These are phyloP conservation scores for Phytopythium boreale DNA, from an alignment of 352 stramenopile genomes.

Conservation along the genomic window DNA sequence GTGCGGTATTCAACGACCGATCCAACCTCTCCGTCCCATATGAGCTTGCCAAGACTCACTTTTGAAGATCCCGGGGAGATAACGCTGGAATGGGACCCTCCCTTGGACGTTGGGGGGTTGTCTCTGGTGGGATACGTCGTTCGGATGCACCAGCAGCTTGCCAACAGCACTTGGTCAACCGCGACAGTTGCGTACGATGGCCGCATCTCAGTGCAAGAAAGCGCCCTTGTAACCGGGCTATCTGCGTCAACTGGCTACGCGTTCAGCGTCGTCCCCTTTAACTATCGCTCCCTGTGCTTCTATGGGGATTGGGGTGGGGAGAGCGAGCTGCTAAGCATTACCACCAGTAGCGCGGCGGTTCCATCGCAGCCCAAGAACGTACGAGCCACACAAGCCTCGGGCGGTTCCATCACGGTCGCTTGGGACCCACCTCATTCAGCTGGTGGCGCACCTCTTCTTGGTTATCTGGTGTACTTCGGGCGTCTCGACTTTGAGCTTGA, in stretches of 20 bases:
- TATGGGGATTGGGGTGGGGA: constrained; percentile 18
- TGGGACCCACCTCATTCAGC: constrained; percentile 47
- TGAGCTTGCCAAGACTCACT: constrained; percentile 21
- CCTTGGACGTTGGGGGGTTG: constrained; percentile 41
- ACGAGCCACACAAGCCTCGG: constrained; percentile 18
- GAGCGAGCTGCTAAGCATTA: constrained; percentile 33
- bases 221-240: constrained; percentile 27
- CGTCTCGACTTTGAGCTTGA: constrained; percentile 6
- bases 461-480: constrained; percentile 32
- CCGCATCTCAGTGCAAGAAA: constrained; percentile 14
- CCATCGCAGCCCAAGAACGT: constrained; percentile 45
- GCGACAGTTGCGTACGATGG: constrained; percentile 37
- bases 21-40: constrained; percentile 21
- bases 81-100: constrained; percentile 32
- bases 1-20: constrained; percentile 26
- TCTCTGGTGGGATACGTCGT: constrained; percentile 44
- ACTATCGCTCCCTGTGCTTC: constrained; percentile 41
- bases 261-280: constrained; percentile 43
- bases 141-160: constrained; percentile 15
- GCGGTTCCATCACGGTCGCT: constrained; percentile 34
- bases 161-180: constrained; percentile 31
- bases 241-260: constrained; percentile 38
- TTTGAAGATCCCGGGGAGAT: constrained; percentile 48
- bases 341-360: constrained; percentile 27
- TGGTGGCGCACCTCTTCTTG: constrained; percentile 22